phyloP scores from a whole-genome alignment of 1,284 basidiomycete genomes.

The Malassezia dermatis region DNA sequence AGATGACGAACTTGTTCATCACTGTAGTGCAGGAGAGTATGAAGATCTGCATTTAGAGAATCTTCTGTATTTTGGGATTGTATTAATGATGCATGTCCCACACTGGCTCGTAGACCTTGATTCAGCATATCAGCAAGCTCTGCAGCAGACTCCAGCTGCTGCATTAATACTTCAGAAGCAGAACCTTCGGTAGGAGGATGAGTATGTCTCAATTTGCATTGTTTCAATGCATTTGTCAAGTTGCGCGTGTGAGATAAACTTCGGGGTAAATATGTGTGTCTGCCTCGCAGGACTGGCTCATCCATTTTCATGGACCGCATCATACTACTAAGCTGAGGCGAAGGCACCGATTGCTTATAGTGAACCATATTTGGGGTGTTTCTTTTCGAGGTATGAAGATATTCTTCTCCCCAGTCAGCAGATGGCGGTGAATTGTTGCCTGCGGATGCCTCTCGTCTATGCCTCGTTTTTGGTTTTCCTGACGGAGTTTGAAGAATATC shows the following conservation, averaged over 20 bases:
- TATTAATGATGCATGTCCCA: neutral
- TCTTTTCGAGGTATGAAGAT: neutral
- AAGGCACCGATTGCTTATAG: neutral
- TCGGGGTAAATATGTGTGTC: neutral
- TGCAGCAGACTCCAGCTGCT: conserved; percentile 22
- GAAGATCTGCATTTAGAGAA: conserved; percentile 24
- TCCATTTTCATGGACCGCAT: neutral
- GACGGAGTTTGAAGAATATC: neutral
- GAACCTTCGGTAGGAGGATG: neutral
- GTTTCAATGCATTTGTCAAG: neutral
- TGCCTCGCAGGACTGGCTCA: neutral
- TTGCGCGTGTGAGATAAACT: neutral
- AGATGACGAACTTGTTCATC: conserved; percentile 38
- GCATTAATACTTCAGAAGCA: conserved; percentile 1
- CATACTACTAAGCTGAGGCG: neutral
- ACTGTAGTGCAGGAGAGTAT: conserved; percentile 24
- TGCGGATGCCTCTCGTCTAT: neutral
- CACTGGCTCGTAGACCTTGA: conserved; percentile 18
- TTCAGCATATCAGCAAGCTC: conserved; percentile 27
- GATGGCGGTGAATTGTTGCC: neutral
- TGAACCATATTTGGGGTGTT: neutral
- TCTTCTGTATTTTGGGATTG: conserved; percentile 1
- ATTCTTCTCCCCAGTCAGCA: conserved; percentile 3
- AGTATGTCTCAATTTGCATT: neutral
- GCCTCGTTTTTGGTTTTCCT: neutral